A percentile compares a stretch with the other conserved stretches of the same genome.
phyloP scores from a whole-genome alignment of 2,329 filamentous ascomycete species.

The Nemania serpens region DNA sequence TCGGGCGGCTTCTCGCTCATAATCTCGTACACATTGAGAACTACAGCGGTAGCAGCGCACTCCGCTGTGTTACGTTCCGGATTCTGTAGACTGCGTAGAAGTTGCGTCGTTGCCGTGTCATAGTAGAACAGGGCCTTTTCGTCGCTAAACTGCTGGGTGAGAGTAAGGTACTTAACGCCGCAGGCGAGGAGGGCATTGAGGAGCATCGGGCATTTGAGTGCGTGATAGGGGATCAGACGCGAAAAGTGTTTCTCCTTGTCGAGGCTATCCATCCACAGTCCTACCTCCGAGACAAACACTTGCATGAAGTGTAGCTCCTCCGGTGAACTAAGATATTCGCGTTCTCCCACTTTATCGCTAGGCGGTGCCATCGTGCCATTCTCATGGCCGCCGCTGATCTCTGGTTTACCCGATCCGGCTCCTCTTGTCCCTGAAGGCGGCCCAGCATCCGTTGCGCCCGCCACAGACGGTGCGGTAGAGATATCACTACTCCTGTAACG shows the following conservation, averaged over 20 bases:
- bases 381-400: constrained; percentile 31
- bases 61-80: constrained; percentile 82
- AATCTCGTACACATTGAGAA: constrained; percentile 90
- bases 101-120: constrained; percentile 78
- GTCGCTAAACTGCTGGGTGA: constrained; percentile 68
- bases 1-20: constrained; percentile 82
- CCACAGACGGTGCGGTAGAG: constrained; percentile 47
- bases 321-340: constrained; percentile 70
- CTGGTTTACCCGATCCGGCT: constrained; percentile 44
- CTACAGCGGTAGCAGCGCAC: constrained; percentile 84
- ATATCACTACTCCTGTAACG: constrained; percentile 44
- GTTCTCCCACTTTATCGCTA: constrained; percentile 47
- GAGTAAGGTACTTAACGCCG: constrained; percentile 78
- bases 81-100: constrained; percentile 79
- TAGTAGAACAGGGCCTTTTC: constrained; percentile 84
- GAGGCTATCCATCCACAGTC: constrained; percentile 92
- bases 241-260: constrained; percentile 87
- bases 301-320: constrained; percentile 91
- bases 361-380: constrained; percentile 49
- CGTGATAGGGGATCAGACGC: constrained; percentile 79
- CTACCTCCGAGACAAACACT: constrained; percentile 88
- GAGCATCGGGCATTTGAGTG: constrained; percentile 83
- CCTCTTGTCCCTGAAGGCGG: constrained; percentile 39
- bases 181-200: constrained; percentile 88
- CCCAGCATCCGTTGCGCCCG: constrained; percentile 43